These are phyloP conservation scores for Tetracladium maxilliforme DNA, from an alignment of 2,329 filamentous ascomycete species.

Conservation along the genomic window DNA sequence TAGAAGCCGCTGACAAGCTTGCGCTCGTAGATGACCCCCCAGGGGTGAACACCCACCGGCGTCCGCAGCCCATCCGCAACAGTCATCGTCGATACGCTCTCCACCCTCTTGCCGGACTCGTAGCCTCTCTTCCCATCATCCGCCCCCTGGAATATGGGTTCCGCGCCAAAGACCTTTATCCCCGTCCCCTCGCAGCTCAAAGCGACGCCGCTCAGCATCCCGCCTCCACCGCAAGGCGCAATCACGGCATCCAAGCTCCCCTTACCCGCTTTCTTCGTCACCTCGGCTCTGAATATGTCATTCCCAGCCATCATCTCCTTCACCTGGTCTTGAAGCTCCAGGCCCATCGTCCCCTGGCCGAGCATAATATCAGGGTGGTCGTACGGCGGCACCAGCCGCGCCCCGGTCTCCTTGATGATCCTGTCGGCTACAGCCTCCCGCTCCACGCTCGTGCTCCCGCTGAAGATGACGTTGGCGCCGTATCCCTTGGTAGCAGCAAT, in stretches of 20 bases:
- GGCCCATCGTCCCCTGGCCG: slow-evolving; percentile 77
- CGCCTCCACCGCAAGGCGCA: slow-evolving; percentile 75
- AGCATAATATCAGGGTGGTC: slow-evolving; percentile 86
- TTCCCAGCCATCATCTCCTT: slow-evolving; percentile 27
- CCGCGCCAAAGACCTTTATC: slow-evolving; percentile 70
- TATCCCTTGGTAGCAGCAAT: slow-evolving; percentile 70
- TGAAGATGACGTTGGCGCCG: slow-evolving; percentile 67
- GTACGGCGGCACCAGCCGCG: slow-evolving; percentile 75
- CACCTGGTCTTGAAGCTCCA: slow-evolving; percentile 72
- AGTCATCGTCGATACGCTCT: slow-evolving; percentile 58
- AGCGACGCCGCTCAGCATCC: slow-evolving; percentile 72
- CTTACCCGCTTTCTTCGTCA: slow-evolving; percentile 4
- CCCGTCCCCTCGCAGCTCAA: slow-evolving; percentile 59
- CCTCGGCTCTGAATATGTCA: slow-evolving; percentile 4
- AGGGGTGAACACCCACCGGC: slow-evolving; percentile 63
- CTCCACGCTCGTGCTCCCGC: slow-evolving; percentile 65
- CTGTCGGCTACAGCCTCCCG: slow-evolving; percentile 62
- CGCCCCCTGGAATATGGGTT: slow-evolving; percentile 68
- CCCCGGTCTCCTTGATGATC: slow-evolving; percentile 57
- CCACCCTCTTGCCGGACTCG: slow-evolving; percentile 45
- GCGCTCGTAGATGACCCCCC: slow-evolving; percentile 59
- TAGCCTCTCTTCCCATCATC: slow-evolving; percentile 71
- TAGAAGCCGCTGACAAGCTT: slow-evolving; percentile 56
- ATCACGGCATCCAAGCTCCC: slow-evolving; percentile 53
- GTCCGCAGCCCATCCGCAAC: slow-evolving; percentile 84